These are phyloP conservation scores for grape (Vitis vinifera) DNA, from an alignment of 164 flowering plant species.

Conservation along the genomic window DNA sequence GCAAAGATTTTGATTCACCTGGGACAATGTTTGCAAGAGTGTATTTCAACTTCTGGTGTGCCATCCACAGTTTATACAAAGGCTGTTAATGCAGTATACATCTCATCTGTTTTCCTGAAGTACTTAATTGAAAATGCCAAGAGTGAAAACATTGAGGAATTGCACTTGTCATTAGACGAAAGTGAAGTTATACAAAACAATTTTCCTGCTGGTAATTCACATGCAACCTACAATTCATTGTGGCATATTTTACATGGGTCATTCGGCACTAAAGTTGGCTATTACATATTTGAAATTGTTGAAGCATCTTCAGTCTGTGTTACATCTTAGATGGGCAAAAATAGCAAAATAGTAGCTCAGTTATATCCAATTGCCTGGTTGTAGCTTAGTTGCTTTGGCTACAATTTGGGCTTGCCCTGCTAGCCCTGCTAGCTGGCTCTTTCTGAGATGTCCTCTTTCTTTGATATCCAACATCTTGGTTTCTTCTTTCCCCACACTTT, in stretches of 20 bases:
- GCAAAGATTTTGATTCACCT: conserved; percentile 85
- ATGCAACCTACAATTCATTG: background rate
- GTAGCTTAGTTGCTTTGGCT: background rate
- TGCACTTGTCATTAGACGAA: conserved; percentile 63
- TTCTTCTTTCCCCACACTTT: too few relatives aligned
- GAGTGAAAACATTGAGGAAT: conserved; percentile 59
- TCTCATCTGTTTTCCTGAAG: conserved; percentile 82
- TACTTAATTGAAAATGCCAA: conserved; percentile 76
- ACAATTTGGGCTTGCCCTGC: background rate
- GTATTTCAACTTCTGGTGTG: conserved; percentile 44
- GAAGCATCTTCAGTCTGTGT: background rate
- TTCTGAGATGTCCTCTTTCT: background rate
- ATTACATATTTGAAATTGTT: too few relatives aligned
- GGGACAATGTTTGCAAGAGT: conserved; percentile 80
- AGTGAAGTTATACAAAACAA: conserved; percentile 51
- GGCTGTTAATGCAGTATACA: conserved; percentile 78
- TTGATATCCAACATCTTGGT: too few relatives aligned
- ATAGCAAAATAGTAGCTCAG: too few relatives aligned
- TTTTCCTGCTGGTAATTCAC: conserved; percentile 45
- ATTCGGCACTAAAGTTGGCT: too few relatives aligned
- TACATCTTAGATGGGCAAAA: background rate
- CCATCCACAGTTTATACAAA: conserved; percentile 39
- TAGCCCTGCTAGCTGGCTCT: background rate
- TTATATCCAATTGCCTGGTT: background rate
- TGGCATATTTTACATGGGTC: background rate